phyloP scores from a whole-genome alignment of 164 flowering plant genomes.

The Berberis vulgaris region DNA sequence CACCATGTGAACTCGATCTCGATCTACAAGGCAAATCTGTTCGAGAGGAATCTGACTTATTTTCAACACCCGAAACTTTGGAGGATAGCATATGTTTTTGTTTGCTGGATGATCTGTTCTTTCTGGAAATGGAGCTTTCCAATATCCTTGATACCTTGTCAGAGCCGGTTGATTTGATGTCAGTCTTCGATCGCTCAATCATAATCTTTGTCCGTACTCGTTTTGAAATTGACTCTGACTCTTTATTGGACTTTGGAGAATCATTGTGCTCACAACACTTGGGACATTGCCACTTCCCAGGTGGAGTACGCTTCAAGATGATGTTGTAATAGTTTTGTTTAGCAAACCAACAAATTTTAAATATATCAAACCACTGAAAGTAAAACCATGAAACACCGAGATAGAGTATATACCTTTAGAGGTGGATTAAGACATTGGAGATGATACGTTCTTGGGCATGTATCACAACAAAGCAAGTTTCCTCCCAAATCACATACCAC shows the following conservation, averaged over 20 bases:
- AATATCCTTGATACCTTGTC: conserved; percentile 31
- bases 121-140: conserved; percentile 34
- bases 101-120: conserved; percentile 50
- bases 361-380: neutral
- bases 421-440: conserved; percentile 94
- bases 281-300: conserved; percentile 88
- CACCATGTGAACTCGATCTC: conserved; percentile 26
- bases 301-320: conserved; percentile 63
- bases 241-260: conserved; percentile 28
- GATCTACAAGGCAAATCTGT: conserved; percentile 22
- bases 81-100: conserved; percentile 29
- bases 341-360: neutral
- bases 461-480: conserved; percentile 88
- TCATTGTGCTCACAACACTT: conserved; percentile 45
- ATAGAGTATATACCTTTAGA: conserved; percentile 58
- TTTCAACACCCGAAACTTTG: conserved; percentile 19
- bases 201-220: conserved; percentile 50
- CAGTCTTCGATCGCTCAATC: conserved; percentile 34
- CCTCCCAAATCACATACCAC: conserved; percentile 95
- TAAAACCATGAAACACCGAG: neutral
- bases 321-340: conserved; percentile 1
- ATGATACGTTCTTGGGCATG: conserved; percentile 92
- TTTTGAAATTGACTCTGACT: conserved; percentile 42
- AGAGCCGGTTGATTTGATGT: conserved; percentile 26
- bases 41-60: conserved; percentile 26